Conservation (phyloP, 1,139 yeast species). For the Blastobotrys petasosporus region DNA sequence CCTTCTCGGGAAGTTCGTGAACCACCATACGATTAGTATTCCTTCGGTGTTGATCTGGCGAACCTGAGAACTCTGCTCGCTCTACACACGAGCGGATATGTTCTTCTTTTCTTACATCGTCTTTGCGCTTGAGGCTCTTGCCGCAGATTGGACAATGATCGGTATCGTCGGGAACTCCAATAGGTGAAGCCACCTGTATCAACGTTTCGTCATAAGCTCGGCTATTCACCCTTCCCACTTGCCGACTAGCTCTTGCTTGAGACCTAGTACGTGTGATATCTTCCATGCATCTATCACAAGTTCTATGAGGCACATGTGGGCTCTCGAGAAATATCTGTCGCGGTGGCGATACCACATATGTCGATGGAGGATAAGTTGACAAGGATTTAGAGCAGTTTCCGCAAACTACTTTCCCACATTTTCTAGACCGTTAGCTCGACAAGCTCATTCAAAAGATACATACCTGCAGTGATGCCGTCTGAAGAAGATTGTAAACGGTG, state of each 20-base stretch:
- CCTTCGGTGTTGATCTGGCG: slow-evolving; percentile 45
- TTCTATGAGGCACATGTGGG: slow-evolving; percentile 50
- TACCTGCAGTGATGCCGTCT: slow-evolving; percentile 86
- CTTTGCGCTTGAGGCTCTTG: slow-evolving; percentile 33
- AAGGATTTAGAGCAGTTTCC: slow-evolving; percentile 52
- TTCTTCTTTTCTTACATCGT: slow-evolving; percentile 36
- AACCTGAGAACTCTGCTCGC: slow-evolving; percentile 59
- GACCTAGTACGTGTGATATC: slow-evolving; percentile 33
- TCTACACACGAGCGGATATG: slow-evolving; percentile 69
- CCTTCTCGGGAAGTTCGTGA: slow-evolving; percentile 55
- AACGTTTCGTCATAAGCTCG: slow-evolving; percentile 21
- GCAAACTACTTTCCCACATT: slow-evolving; percentile 77
- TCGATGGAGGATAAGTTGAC: slow-evolving; percentile 43
- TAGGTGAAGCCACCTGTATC: slow-evolving; percentile 26
- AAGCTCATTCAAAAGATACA: slow-evolving; percentile 18
- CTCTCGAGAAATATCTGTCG: slow-evolving; percentile 43
- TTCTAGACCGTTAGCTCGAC: slow-evolving; percentile 28
- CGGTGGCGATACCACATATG: slow-evolving; percentile 46
- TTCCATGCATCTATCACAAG: slow-evolving; percentile 66
- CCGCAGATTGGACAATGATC: slow-evolving; percentile 57
- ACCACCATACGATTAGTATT: slow-evolving; percentile 75
- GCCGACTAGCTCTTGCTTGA: no score
- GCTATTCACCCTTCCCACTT: no score
- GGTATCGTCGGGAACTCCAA: slow-evolving; percentile 26
- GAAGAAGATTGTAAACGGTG: slow-evolving; percentile 55